Conservation (phyloP, 208 protist species). For the Trichomonas vaginalis region DNA sequence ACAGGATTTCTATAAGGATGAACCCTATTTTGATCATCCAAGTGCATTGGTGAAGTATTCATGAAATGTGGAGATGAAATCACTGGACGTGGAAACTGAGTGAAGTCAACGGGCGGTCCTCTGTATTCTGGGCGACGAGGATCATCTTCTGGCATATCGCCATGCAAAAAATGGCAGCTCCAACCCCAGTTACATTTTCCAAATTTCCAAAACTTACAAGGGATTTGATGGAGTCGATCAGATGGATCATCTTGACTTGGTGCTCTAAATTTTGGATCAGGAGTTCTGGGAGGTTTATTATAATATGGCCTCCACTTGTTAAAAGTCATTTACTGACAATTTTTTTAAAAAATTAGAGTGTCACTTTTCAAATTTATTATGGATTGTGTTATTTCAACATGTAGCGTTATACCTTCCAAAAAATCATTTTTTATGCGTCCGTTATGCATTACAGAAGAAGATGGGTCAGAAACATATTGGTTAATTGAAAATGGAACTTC, state of each 20-base stretch:
- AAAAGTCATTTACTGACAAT: background rate
- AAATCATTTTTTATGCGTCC: background rate
- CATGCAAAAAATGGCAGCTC: background rate
- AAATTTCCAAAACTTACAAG: conserved; percentile 3
- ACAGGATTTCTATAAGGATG: background rate
- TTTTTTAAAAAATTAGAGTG: too few species aligned
- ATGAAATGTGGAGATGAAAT: background rate
- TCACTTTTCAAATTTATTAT: background rate
- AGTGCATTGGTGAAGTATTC: background rate
- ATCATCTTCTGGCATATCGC: background rate
- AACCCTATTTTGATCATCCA: background rate
- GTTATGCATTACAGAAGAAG: background rate
- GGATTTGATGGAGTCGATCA: background rate
- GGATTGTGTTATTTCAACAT: background rate
- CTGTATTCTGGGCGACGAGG: background rate
- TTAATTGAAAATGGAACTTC: background rate
- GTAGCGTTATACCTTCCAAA: background rate
- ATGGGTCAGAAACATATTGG: background rate
- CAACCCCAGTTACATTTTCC: conserved; percentile 15
- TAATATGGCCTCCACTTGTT: background rate
- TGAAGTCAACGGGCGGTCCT: background rate
- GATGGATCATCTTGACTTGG: background rate
- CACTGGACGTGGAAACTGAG: background rate
- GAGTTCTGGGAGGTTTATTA: background rate
- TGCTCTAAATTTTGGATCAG: background rate